A percentile compares a stretch with the other conserved stretches of the same genome.
phyloP scores from a whole-genome alignment of 495 filamentous ascomycete genomes.

The Cercophora samala region DNA sequence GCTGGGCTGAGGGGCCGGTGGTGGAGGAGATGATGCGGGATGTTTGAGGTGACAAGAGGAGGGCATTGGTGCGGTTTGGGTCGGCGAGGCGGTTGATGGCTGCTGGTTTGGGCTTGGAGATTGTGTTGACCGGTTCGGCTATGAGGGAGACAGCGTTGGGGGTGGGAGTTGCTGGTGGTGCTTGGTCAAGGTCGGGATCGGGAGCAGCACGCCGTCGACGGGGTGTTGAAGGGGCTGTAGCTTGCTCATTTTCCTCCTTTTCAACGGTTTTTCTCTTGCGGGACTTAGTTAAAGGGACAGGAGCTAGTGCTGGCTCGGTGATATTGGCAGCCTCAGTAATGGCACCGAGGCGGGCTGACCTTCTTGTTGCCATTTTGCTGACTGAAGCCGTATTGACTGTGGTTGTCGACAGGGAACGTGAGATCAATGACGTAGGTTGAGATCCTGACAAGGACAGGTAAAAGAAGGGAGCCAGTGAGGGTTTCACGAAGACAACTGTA shows the following conservation, averaged over 20 bases:
- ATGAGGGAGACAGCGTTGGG: conserved; percentile 37
- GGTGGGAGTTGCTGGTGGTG: conserved; percentile 39
- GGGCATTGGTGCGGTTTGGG: conserved; percentile 61
- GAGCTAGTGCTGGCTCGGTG: conserved; percentile 18
- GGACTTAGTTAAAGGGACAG: conserved; percentile 19
- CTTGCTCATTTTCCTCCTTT: conserved; percentile 9
- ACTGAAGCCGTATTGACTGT: not conserved
- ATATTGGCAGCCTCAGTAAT: conserved; percentile 29
- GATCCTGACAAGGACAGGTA: not conserved
- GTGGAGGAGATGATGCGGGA: conserved; percentile 63
- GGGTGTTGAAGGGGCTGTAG: conserved; percentile 35
- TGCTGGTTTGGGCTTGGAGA: conserved; percentile 35
- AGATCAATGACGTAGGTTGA: not conserved
- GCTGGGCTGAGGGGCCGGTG: conserved; percentile 19
- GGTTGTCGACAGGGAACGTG: not conserved
- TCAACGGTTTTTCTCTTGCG: conserved; percentile 41
- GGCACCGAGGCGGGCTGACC: conserved; percentile 56
- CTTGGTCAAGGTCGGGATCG: not conserved
- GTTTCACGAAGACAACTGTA: not conserved
- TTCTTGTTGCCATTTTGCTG: conserved; percentile 53
- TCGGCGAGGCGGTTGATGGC: conserved; percentile 47
- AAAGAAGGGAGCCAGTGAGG: not conserved
- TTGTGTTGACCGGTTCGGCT: conserved; percentile 18
- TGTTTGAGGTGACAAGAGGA: conserved; percentile 74
- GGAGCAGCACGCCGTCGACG: conserved; percentile 29